phyloP scores from a whole-genome alignment of 2,329 filamentous ascomycete species.

The Trichophyton verrucosum region DNA sequence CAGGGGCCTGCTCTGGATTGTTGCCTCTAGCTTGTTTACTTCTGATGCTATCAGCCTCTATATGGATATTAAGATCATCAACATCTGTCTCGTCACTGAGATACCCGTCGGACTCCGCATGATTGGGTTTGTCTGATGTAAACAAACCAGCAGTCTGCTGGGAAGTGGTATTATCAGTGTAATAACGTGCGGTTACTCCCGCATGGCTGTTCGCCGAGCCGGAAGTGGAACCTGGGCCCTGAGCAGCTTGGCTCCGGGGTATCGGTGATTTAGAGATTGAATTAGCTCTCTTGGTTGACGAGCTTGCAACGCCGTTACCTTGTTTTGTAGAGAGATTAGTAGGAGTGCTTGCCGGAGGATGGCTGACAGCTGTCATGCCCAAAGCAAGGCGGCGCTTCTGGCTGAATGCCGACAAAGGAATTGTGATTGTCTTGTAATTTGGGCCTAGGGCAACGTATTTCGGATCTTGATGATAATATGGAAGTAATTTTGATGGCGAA shows the following conservation, averaged over 20 bases:
- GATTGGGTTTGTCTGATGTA: not conserved
- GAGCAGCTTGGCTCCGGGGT: not conserved
- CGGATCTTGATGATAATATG: slow-evolving; percentile 29
- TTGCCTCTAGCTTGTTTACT: slow-evolving; percentile 4
- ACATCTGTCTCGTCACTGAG: slow-evolving; percentile 37
- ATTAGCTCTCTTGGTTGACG: not conserved
- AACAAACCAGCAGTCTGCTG: not conserved
- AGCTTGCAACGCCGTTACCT: too few species aligned
- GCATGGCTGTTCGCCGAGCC: not conserved
- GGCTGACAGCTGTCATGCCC: not conserved
- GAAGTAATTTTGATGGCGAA: not conserved
- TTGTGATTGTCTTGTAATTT: slow-evolving; percentile 28
- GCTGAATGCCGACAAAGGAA: slow-evolving; percentile 42
- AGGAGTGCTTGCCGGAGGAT: not conserved
- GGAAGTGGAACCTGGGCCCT: too few species aligned
- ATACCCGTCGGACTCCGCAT: not conserved
- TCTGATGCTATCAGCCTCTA: slow-evolving; percentile 9
- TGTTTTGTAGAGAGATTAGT: not conserved
- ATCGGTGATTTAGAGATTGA: not conserved
- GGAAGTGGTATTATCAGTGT: too few species aligned
- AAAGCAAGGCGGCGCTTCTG: slow-evolving; percentile 30
- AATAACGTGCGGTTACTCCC: too few species aligned
- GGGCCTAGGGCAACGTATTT: slow-evolving; percentile 31
- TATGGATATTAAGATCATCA: slow-evolving; percentile 35
- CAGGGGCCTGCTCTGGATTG: not conserved